A percentile compares a stretch with the other conserved stretches of the same genome.
Evolutionary conservation across 345 rosid genomes (phyloP).

Genomic region (Xanthoceras sorbifolium): DNA sequence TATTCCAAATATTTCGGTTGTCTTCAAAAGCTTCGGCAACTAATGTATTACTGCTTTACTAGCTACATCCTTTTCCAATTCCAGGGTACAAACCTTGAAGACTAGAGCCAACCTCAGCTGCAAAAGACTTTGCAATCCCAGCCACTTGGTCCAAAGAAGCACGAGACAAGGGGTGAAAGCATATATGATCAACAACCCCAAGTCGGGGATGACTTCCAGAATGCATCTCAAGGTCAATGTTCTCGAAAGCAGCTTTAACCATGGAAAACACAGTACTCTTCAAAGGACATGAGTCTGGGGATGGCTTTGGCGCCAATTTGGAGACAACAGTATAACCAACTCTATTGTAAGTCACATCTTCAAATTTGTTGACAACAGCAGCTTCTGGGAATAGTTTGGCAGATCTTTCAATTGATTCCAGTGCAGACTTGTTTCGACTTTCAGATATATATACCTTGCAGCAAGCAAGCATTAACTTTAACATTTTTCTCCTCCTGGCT

Average conservation of each 20-base stretch:
- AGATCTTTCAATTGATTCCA: constrained; percentile 68
- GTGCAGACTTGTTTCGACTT: constrained; percentile 65
- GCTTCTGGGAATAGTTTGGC: constrained; percentile 62
- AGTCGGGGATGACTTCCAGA: constrained; percentile 85
- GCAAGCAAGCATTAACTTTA: constrained; percentile 70
- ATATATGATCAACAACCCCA: constrained; percentile 91
- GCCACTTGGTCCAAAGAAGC: constrained; percentile 67
- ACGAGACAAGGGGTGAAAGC: constrained; percentile 77
- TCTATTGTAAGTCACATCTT: constrained; percentile 71
- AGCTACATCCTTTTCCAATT: constrained; percentile 9
- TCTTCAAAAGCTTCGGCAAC: background rate
- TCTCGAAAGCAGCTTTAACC: constrained; percentile 75
- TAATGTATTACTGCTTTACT: background rate
- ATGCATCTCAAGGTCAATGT: constrained; percentile 63
- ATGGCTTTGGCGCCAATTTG: constrained; percentile 33
- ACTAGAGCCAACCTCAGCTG: constrained; percentile 60
- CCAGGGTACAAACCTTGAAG: constrained; percentile 60
- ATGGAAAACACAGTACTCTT: constrained; percentile 66
- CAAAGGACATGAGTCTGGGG: constrained; percentile 40
- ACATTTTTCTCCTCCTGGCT: constrained; percentile 46
- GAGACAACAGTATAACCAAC: constrained; percentile 86
- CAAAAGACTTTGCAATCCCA: constrained; percentile 64
- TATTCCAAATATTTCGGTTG: background rate
- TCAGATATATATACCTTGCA: constrained; percentile 89
- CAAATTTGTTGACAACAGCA: constrained; percentile 78